phyloP scores from a whole-genome alignment of 176 grass and related monocot genomes.

The Zoysia pacifica region DNA sequence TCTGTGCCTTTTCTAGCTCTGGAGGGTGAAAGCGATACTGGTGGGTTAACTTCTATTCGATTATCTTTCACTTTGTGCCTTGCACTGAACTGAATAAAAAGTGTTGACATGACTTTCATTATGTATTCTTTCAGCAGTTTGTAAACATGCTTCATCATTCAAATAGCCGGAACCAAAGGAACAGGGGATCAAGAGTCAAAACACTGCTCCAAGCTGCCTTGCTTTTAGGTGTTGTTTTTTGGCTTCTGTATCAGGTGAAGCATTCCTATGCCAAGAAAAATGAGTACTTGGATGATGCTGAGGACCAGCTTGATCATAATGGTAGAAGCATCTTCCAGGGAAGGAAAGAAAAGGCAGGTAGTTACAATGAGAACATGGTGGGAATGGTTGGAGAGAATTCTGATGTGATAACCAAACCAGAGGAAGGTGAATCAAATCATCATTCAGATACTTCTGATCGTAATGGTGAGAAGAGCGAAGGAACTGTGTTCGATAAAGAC shows the following conservation, averaged over 20 bases:
- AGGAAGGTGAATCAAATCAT: constrained; percentile 37
- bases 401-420: constrained; percentile 49
- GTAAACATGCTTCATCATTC: constrained; percentile 67
- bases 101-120: background rate
- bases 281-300: constrained; percentile 49
- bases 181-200: constrained; percentile 68
- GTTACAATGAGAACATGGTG: constrained; percentile 21
- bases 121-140: constrained; percentile 23
- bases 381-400: constrained; percentile 22
- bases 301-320: constrained; percentile 40
- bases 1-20: too few relatives aligned
- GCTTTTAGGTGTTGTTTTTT: constrained; percentile 55
- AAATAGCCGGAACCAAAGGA: constrained; percentile 58
- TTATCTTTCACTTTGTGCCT: constrained; percentile 7
- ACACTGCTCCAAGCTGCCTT: constrained; percentile 54
- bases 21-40: too few relatives aligned
- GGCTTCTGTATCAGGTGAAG: constrained; percentile 65
- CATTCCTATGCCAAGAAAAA: constrained; percentile 67
- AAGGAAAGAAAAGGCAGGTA: constrained; percentile 56
- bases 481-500: constrained; percentile 51
- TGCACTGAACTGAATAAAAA: constrained; percentile 4
- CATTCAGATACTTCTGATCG: constrained; percentile 21
- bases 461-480: constrained; percentile 43
- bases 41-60: background rate
- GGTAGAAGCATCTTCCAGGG: constrained; percentile 56